phyloP scores from a whole-genome alignment of 805 yeast genomes.

The Jamesozyma lodderae region DNA sequence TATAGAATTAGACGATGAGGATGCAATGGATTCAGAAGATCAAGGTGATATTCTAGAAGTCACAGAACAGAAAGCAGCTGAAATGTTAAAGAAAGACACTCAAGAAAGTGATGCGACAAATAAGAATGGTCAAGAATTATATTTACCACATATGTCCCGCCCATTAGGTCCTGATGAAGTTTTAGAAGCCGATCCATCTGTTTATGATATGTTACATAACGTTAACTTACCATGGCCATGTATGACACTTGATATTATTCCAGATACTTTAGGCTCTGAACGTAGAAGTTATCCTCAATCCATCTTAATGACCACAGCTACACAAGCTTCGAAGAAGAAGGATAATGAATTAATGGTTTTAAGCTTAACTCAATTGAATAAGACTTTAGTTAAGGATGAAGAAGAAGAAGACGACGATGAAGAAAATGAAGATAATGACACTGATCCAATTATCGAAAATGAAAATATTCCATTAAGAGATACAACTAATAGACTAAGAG shows the following conservation, averaged over 20 bases:
- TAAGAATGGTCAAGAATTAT: conserved; percentile 44
- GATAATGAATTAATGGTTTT: conserved; percentile 84
- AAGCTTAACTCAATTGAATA: conserved; percentile 71
- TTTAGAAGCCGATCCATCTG: conserved; percentile 91
- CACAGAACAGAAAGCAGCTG: conserved; percentile 31
- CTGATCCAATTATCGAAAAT: conserved; percentile 81
- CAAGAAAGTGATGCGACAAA: conserved; percentile 30
- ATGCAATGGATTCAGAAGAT: conserved; percentile 26
- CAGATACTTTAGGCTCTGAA: conserved; percentile 79
- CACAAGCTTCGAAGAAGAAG: conserved; percentile 80
- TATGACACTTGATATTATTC: conserved; percentile 78
- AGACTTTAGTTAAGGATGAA: conserved; percentile 80
- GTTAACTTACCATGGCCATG: conserved; percentile 97
- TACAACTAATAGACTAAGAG: conserved; percentile 84
- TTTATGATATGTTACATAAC: conserved; percentile 92
- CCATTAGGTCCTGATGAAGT: conserved; percentile 95
- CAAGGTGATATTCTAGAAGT: conserved; percentile 29
- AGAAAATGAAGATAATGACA: conserved; percentile 62
- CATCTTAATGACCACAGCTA: conserved; percentile 78
- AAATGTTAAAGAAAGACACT: conserved; percentile 32
- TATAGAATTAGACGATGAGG: conserved; percentile 62
- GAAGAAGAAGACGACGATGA: conserved; percentile 67
- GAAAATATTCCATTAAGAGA: conserved; percentile 67
- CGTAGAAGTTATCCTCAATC: conserved; percentile 87
- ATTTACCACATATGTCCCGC: conserved; percentile 78